Evolutionary conservation across 2,329 filamentous ascomycete genomes (phyloP).

Genomic region (Pseudogymnoascus sp.): DNA sequence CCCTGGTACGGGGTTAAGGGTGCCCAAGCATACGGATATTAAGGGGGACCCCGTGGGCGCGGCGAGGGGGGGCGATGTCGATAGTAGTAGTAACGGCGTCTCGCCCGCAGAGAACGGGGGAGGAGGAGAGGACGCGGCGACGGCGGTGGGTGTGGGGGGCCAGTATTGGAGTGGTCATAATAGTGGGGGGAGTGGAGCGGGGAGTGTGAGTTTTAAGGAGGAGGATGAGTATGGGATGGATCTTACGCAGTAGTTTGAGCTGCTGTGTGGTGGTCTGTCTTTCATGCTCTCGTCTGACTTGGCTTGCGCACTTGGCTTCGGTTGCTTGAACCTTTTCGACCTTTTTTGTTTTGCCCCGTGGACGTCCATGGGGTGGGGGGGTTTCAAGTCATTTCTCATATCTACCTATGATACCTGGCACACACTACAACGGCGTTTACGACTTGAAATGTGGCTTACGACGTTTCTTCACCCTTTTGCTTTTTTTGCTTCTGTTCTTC

Average conservation of each 20-base stretch:
- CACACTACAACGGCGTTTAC: background rate
- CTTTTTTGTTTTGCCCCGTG: too few species aligned
- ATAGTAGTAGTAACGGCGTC: background rate
- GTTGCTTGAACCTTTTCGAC: background rate
- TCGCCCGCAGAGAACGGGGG: constrained; percentile 15
- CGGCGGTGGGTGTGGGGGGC: constrained; percentile 23
- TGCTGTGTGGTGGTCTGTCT: constrained; percentile 10
- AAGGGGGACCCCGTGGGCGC: constrained; percentile 66
- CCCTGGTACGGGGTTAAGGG: constrained; percentile 75
- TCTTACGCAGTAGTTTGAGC: constrained; percentile 35
- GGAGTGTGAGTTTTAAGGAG: constrained; percentile 72
- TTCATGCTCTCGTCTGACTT: background rate
- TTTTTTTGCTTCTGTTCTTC: too few species aligned
- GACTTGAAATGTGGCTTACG: background rate
- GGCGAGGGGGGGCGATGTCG: background rate
- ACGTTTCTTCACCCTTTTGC: background rate
- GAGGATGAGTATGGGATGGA: constrained; percentile 93
- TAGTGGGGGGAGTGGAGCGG: constrained; percentile 61
- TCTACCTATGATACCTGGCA: background rate
- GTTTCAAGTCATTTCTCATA: background rate
- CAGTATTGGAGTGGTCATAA: constrained; percentile 62
- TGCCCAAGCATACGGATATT: constrained; percentile 88
- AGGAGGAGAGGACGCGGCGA: constrained; percentile 18
- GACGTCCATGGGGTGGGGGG: background rate
- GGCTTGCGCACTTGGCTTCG: background rate